A percentile compares a stretch with the other conserved stretches of the same genome.
Evolutionary conservation across 768 basidiomycete genomes (phyloP).

Genomic region (Termitomyces titanicus): DNA sequence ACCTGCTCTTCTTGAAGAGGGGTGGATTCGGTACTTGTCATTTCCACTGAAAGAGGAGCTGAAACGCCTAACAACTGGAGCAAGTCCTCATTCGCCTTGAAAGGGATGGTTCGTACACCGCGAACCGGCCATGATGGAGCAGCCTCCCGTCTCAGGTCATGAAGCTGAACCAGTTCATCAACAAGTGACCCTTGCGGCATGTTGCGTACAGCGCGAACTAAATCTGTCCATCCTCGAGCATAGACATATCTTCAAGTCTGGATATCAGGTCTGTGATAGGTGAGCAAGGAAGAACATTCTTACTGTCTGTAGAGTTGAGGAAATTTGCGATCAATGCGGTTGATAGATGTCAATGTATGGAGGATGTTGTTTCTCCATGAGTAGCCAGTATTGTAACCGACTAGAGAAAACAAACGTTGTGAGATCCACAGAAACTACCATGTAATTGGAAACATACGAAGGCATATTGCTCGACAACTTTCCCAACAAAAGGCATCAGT

Average conservation of each 20-base stretch:
- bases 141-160: slow-evolving; percentile 11
- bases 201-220: slow-evolving; percentile 19
- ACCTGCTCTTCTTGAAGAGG: neutral
- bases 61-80: slow-evolving; percentile 3
- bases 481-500: neutral
- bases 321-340: slow-evolving; percentile 7
- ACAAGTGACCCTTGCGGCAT: slow-evolving; percentile 10
- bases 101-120: slow-evolving; percentile 12
- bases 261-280: neutral
- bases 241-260: slow-evolving; percentile 15
- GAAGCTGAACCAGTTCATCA: slow-evolving; percentile 26
- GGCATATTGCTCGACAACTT: slow-evolving; percentile 45
- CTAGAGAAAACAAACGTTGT: slow-evolving; percentile 8
- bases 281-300: neutral
- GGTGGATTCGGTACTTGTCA: neutral
- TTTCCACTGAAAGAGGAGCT: slow-evolving; percentile 6
- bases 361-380: slow-evolving; percentile 15
- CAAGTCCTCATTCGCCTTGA: slow-evolving; percentile 9
- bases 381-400: slow-evolving; percentile 24
- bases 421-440: neutral
- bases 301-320: slow-evolving; percentile 11
- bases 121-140: neutral
- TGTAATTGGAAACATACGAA: slow-evolving; percentile 28
- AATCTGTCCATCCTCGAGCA: slow-evolving; percentile 22
- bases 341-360: slow-evolving; percentile 18